Percentiles rank a stretch among this genome's conserved stretches.
phyloP scores from a whole-genome alignment of 2,329 filamentous ascomycete genomes.

The Amylocarpus encephaloides region DNA sequence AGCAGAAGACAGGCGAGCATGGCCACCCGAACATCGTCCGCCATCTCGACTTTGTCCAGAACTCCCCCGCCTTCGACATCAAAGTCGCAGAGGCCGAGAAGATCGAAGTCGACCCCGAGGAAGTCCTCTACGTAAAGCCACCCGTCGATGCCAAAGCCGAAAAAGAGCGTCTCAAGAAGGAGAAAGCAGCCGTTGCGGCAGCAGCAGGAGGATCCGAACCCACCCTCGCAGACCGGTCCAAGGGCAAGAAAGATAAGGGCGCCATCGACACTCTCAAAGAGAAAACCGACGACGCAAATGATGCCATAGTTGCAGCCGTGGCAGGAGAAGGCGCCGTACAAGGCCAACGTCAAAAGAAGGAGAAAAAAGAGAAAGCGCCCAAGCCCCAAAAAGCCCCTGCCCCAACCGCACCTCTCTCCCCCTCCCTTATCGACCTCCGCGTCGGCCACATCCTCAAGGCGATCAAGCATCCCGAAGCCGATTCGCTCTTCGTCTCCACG shows the following conservation, averaged over 20 bases:
- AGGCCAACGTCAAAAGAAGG: constrained; percentile 46
- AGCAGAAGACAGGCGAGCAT: constrained; percentile 83
- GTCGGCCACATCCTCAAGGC: constrained; percentile 97
- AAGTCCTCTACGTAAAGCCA: constrained; percentile 82
- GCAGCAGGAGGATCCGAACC: constrained; percentile 45
- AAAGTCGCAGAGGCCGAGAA: constrained; percentile 67
- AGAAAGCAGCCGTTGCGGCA: constrained; percentile 68
- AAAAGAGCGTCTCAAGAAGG: constrained; percentile 95
- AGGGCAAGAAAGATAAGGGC: constrained; percentile 39
- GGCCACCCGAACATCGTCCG: constrained; percentile 89
- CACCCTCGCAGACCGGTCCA: constrained; percentile 53
- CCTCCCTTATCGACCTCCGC: constrained; percentile 84
- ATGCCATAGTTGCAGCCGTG: constrained; percentile 32
- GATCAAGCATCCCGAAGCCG: constrained; percentile 90
- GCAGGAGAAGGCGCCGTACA: constrained; percentile 33
- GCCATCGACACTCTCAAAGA: constrained; percentile 20
- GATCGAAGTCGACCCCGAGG: constrained; percentile 69
- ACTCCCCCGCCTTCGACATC: constrained; percentile 67
- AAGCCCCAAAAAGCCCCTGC: constrained; percentile 65
- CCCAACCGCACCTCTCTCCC: constrained; percentile 70
- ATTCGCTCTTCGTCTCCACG: constrained; percentile 91
- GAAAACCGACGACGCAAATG: constrained; percentile 39
- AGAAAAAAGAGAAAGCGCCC: constrained; percentile 84
- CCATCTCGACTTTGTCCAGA: constrained; percentile 91
- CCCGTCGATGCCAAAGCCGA: constrained; percentile 87